These are phyloP conservation scores for Gossypium trilobum DNA, from an alignment of 441 rosid species.

Conservation along the genomic window DNA sequence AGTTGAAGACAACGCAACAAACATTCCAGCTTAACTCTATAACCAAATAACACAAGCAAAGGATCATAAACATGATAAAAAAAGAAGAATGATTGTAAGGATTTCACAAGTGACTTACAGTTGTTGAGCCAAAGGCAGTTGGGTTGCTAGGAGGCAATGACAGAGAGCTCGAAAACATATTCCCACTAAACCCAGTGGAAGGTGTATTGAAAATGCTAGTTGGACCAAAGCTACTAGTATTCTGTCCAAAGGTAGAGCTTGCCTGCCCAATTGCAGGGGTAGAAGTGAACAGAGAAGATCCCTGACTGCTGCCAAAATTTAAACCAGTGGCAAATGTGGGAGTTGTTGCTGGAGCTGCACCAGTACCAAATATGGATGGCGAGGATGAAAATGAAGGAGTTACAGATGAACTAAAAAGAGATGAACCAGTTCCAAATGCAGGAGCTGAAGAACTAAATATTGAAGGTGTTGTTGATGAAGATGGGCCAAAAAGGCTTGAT, in stretches of 20 bases:
- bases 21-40: background rate
- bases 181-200: slow-evolving; percentile 38
- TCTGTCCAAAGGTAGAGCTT: slow-evolving; percentile 43
- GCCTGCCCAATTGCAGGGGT: slow-evolving; percentile 40
- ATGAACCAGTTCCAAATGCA: slow-evolving; percentile 12
- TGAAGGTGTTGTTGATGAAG: slow-evolving; percentile 34
- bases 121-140: slow-evolving; percentile 38
- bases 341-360: slow-evolving; percentile 38
- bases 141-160: slow-evolving; percentile 36
- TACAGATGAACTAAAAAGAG: slow-evolving; percentile 26
- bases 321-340: slow-evolving; percentile 39
- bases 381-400: slow-evolving; percentile 48
- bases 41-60: background rate
- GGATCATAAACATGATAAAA: background rate
- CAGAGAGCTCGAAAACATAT: slow-evolving; percentile 46
- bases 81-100: background rate
- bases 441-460: slow-evolving; percentile 38
- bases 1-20: background rate
- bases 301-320: slow-evolving; percentile 42
- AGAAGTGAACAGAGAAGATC: slow-evolving; percentile 52
- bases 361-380: slow-evolving; percentile 50
- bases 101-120: slow-evolving; percentile 35
- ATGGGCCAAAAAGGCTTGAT: slow-evolving; percentile 45
- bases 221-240: slow-evolving; percentile 31
- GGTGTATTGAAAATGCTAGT: slow-evolving; percentile 47